A percentile compares a stretch with the other conserved stretches of the same genome.
Evolutionary conservation across 495 filamentous ascomycete genomes (phyloP).

Genomic region (Xylaria sp.): DNA sequence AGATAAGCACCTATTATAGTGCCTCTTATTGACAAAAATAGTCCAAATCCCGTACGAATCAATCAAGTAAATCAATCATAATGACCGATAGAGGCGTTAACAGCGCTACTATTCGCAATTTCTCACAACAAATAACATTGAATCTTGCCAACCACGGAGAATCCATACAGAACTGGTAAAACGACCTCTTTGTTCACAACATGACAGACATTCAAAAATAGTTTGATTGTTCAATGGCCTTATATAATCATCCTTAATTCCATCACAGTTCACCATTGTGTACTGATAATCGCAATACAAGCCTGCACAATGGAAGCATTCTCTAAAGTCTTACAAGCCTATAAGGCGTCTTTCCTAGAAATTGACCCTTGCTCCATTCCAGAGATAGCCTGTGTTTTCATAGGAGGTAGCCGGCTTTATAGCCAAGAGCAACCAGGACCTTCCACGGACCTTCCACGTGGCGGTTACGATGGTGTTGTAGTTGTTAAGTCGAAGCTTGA

Average conservation of each 20-base stretch:
- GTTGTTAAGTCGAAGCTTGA: conserved; percentile 12
- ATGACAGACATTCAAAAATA: neutral
- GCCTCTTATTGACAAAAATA: neutral
- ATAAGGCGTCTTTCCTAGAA: neutral
- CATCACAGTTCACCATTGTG: neutral
- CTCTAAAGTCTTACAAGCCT: neutral
- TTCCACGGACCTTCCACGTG: neutral
- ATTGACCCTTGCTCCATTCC: neutral
- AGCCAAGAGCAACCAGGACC: neutral
- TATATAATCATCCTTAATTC: neutral
- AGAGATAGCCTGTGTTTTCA: conserved; percentile 13
- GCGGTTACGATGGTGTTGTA: conserved; percentile 13
- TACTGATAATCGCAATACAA: no score
- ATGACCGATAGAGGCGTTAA: neutral
- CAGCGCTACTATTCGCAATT: neutral
- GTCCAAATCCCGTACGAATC: neutral
- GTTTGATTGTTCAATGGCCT: neutral
- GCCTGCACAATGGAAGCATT: neutral
- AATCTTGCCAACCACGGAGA: neutral
- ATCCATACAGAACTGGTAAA: no score
- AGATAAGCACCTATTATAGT: neutral
- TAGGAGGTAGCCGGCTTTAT: conserved; percentile 16
- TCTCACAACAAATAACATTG: neutral
- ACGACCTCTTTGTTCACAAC: neutral
- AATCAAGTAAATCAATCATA: neutral